Evolutionary conservation across 805 yeast species (phyloP).

Genomic region (Yarrowia sp.): DNA sequence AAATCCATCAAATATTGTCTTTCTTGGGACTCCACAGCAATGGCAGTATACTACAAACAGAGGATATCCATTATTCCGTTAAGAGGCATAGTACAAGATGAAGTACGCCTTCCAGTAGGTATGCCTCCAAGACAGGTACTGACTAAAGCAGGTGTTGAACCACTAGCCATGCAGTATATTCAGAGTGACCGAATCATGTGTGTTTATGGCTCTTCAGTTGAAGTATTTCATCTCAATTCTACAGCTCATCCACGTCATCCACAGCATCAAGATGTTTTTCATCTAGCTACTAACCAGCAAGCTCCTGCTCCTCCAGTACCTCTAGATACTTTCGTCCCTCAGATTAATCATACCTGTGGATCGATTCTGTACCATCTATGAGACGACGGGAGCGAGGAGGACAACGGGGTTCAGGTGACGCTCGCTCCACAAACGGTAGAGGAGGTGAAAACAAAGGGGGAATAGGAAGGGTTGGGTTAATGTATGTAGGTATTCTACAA

Average conservation of each 20-base stretch:
- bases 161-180: conserved; percentile 20
- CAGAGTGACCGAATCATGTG: conserved; percentile 27
- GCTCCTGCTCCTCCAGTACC: conserved; percentile 21
- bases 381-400: conserved; percentile 15
- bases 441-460: neutral
- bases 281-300: conserved; percentile 1
- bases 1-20: conserved; percentile 14
- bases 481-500: too few relatives aligned
- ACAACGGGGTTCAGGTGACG: neutral
- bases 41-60: conserved; percentile 21
- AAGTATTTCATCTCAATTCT: conserved; percentile 19
- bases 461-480: too few relatives aligned
- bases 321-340: conserved; percentile 11
- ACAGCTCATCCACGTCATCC: conserved; percentile 19
- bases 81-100: neutral
- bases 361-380: conserved; percentile 18
- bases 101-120: neutral
- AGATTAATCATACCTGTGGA: conserved; percentile 16
- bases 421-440: neutral
- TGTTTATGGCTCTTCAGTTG: conserved; percentile 3
- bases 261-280: conserved; percentile 22
- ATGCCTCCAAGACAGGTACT: conserved; percentile 22
- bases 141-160: neutral
- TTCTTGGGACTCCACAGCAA: conserved; percentile 24
- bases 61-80: conserved; percentile 13